These are phyloP conservation scores for Pseudodiploospora longispora DNA, from an alignment of 2,329 filamentous ascomycete genomes.

Conservation along the genomic window DNA sequence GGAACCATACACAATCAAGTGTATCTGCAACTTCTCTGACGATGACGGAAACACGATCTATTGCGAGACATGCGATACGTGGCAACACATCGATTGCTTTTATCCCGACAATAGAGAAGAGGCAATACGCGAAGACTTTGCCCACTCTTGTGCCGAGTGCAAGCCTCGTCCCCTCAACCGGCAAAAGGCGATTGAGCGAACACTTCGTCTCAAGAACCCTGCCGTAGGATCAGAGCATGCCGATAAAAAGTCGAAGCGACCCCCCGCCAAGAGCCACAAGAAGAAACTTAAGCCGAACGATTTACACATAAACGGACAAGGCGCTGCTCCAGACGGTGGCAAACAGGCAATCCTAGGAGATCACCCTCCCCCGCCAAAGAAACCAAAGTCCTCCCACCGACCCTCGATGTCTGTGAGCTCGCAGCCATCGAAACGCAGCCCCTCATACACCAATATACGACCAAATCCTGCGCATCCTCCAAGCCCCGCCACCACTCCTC, in stretches of 20 bases:
- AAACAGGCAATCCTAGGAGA: conserved; percentile 36
- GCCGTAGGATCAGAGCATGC: conserved; percentile 35
- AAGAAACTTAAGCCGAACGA: conserved; percentile 74
- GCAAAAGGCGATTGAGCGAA: conserved; percentile 64
- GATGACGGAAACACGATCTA: conserved; percentile 97
- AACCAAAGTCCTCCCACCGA: conserved; percentile 73
- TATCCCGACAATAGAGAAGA: conserved; percentile 68
- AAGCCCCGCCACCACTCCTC: conserved; percentile 71
- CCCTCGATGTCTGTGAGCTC: conserved; percentile 67
- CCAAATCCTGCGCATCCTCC: conserved; percentile 50
- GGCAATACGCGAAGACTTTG: conserved; percentile 61
- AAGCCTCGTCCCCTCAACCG: conserved; percentile 67
- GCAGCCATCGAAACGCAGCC: conserved; percentile 56
- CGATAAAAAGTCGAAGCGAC: conserved; percentile 67
- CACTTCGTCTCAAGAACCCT: conserved; percentile 49
- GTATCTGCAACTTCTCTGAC: conserved; percentile 87
- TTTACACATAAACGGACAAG: conserved; percentile 59
- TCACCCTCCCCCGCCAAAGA: conserved; percentile 58
- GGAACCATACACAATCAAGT: conserved; percentile 92
- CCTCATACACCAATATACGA: conserved; percentile 56
- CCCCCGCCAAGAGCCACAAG: conserved; percentile 73
- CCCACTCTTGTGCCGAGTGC: conserved; percentile 87
- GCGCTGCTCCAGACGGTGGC: conserved; percentile 46
- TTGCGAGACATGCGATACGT: conserved; percentile 91
- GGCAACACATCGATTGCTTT: conserved; percentile 98